phyloP scores from a whole-genome alignment of 108 stramenopile genomes.

The Cyclotella distinguenda region DNA sequence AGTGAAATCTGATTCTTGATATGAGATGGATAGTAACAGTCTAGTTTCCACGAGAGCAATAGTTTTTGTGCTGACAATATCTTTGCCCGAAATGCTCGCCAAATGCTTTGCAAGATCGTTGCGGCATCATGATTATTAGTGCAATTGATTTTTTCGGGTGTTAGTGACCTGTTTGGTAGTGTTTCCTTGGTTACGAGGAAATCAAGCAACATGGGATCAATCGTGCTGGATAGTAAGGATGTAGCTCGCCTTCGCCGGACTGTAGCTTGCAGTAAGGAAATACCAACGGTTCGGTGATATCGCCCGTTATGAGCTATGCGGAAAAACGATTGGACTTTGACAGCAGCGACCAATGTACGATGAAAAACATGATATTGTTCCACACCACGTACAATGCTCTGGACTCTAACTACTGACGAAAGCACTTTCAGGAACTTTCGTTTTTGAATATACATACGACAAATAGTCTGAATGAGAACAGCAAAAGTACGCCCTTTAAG shows the following conservation, averaged over 20 bases:
- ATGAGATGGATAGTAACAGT: conserved; percentile 17
- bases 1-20: conserved; percentile 13
- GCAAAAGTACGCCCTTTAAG: neutral
- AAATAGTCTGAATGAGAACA: neutral
- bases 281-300: neutral
- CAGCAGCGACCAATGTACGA: neutral
- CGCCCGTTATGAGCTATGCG: neutral
- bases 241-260: conserved; percentile 1
- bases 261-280: conserved; percentile 1
- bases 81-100: conserved; percentile 11
- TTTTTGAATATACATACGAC: conserved; percentile 1
- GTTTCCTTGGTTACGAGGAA: neutral
- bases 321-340: conserved; percentile 17
- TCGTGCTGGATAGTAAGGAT: conserved; percentile 3
- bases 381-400: neutral
- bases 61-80: conserved; percentile 6
- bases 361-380: neutral
- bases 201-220: conserved; percentile 12
- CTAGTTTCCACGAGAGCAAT: conserved; percentile 16
- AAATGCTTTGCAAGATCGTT: neutral
- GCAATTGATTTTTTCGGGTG: neutral
- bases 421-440: neutral
- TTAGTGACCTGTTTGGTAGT: neutral
- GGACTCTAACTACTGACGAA: neutral
- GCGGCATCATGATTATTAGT: conserved; percentile 10